A percentile compares a stretch with the other conserved stretches of the same genome.
Evolutionary conservation across 495 filamentous ascomycete genomes (phyloP).

Genomic region (Aspergillus olivimuriae): DNA sequence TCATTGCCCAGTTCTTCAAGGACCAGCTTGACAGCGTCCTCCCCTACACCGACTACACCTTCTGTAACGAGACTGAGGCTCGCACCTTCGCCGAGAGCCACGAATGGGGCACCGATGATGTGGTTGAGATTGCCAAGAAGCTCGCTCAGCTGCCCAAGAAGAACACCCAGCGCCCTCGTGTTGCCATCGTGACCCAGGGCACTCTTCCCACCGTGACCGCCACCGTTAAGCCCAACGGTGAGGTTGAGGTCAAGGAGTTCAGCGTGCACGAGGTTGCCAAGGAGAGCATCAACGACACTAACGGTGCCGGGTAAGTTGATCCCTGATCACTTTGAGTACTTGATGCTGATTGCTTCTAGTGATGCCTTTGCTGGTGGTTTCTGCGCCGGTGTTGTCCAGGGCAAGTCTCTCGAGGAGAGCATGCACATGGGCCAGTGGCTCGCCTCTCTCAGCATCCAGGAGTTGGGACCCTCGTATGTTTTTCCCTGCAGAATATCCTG

Average conservation of each 20-base stretch:
- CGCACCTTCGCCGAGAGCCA: conserved; percentile 77
- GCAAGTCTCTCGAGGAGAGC: conserved; percentile 65
- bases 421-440: conserved; percentile 95
- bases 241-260: conserved; percentile 66
- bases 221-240: conserved; percentile 49
- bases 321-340: background rate
- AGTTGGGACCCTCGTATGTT: conserved; percentile 89
- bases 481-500: too few species aligned
- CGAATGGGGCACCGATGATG: conserved; percentile 60
- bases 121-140: conserved; percentile 80
- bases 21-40: conserved; percentile 78
- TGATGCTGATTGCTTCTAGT: conserved; percentile 29
- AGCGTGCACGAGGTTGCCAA: conserved; percentile 69
- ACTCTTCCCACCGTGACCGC: conserved; percentile 82
- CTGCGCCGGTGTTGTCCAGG: conserved; percentile 78
- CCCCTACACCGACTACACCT: conserved; percentile 91
- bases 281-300: conserved; percentile 85
- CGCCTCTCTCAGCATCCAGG: conserved; percentile 82
- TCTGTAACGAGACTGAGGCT: conserved; percentile 96
- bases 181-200: conserved; percentile 90
- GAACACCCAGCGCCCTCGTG: conserved; percentile 70
- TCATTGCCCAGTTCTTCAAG: conserved; percentile 97
- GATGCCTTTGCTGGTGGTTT: conserved; percentile 97
- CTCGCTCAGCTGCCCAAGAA: conserved; percentile 85
- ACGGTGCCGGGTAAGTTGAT: conserved; percentile 70